Conservation (phyloP, 2,329 filamentous ascomycete genomes). For the Nothopassalora personata region DNA sequence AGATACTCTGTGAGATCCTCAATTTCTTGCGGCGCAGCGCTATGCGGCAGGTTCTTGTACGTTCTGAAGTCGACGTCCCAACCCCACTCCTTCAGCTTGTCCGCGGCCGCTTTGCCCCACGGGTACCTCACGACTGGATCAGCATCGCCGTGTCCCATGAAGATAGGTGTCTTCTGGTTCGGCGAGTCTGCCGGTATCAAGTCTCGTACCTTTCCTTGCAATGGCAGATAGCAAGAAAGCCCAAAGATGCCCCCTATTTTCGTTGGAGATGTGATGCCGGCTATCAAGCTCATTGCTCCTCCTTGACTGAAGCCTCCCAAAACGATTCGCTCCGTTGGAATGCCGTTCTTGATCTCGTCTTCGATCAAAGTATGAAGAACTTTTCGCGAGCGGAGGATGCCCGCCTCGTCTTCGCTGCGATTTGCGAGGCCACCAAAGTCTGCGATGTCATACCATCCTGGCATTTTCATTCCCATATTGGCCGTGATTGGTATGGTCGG, state of each 20-base stretch:
- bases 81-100: conserved; percentile 63
- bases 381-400: conserved; percentile 66
- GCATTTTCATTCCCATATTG: conserved; percentile 75
- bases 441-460: conserved; percentile 75
- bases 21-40: conserved; percentile 70
- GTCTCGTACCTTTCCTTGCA: conserved; percentile 60
- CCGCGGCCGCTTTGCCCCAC: conserved; percentile 63
- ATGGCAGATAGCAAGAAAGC: conserved; percentile 73
- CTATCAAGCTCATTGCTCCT: conserved; percentile 77
- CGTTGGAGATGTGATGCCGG: conserved; percentile 65
- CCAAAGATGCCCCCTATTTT: conserved; percentile 86
- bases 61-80: conserved; percentile 70
- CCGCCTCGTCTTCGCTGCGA: conserved; percentile 60
- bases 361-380: conserved; percentile 78
- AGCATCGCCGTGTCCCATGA: conserved; percentile 79
- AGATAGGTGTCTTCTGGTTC: conserved; percentile 65
- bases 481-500: conserved; percentile 26
- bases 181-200: conserved; percentile 48
- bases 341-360: conserved; percentile 72
- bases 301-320: conserved; percentile 83
- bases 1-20: conserved; percentile 70
- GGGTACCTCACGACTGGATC: conserved; percentile 68
- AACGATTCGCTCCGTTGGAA: conserved; percentile 76
- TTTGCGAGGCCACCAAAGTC: conserved; percentile 44
- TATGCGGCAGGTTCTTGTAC: conserved; percentile 73